Conservation (phyloP, 2,329 filamentous ascomycete species). For the Arthrocladium fulminans region DNA sequence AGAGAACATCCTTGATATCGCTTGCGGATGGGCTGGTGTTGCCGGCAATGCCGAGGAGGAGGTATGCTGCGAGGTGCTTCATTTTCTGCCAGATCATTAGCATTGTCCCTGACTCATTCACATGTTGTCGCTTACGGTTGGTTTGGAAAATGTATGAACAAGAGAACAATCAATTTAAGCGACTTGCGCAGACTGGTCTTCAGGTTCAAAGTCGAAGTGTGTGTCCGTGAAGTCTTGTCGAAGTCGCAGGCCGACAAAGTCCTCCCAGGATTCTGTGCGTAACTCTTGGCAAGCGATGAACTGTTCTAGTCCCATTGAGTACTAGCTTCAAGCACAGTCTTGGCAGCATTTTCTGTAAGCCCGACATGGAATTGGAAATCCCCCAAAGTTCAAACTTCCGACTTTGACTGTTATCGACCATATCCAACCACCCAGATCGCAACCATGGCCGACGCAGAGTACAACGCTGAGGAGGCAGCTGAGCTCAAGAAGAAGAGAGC, state of each 20-base stretch:
- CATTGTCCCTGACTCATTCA: not conserved
- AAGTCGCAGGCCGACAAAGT: not conserved
- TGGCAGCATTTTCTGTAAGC: not conserved
- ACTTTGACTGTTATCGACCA: conserved; percentile 2
- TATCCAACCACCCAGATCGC: conserved; percentile 30
- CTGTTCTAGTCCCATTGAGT: not conserved
- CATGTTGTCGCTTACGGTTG: conserved; percentile 9
- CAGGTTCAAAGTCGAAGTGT: conserved; percentile 57
- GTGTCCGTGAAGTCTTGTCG: not conserved
- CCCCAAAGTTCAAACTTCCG: not conserved
- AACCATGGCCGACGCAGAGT: conserved; percentile 82
- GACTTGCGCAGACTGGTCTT: conserved; percentile 99
- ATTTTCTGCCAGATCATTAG: conserved; percentile 53
- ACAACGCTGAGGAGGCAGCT: conserved; percentile 95
- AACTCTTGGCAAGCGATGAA: conserved; percentile 9
- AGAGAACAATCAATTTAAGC: conserved; percentile 99
- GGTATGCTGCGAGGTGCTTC: conserved; percentile 99
- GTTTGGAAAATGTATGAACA: conserved; percentile 34
- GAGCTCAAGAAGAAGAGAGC: conserved; percentile 99
- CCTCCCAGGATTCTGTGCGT: not conserved
- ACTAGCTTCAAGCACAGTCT: not conserved
- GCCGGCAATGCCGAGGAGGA: conserved; percentile 89
- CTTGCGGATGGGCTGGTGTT: conserved; percentile 77
- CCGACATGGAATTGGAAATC: not conserved
- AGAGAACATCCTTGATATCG: conserved; percentile 83